Percentiles rank a stretch among this genome's conserved stretches.
Evolutionary conservation across 495 filamentous ascomycete species (phyloP).

Genomic region (Aspergillus sparsus): DNA sequence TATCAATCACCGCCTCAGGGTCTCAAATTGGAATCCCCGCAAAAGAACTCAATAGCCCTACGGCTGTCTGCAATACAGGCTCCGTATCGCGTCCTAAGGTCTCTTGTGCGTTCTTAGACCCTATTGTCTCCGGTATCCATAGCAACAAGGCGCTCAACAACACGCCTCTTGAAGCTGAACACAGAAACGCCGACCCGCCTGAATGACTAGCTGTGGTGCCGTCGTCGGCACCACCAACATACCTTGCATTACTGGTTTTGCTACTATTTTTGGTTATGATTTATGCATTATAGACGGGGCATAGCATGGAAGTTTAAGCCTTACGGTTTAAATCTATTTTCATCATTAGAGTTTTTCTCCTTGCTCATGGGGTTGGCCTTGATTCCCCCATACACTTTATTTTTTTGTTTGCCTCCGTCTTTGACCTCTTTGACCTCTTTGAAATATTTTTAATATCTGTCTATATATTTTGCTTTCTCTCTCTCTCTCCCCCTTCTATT

Average conservation of each 20-base stretch:
- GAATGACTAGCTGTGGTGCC: conserved; percentile 19
- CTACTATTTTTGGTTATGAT: conserved; percentile 24
- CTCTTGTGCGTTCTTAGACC: background rate
- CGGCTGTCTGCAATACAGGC: background rate
- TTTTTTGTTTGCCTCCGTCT: conserved; percentile 7
- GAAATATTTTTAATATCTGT: conserved; percentile 1
- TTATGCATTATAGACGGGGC: conserved; percentile 26
- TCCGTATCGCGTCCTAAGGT: background rate
- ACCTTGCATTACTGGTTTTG: conserved; percentile 14
- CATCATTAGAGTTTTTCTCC: background rate
- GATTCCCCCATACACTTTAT: background rate
- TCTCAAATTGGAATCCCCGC: background rate
- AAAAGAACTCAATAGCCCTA: background rate
- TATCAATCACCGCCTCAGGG: background rate
- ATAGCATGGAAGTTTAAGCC: background rate
- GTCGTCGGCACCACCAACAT: conserved; percentile 19
- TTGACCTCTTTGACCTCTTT: conserved; percentile 2
- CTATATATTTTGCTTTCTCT: conserved; percentile 10
- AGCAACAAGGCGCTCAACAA: conserved; percentile 15
- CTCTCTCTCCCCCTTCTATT: background rate
- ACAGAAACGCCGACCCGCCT: conserved; percentile 16
- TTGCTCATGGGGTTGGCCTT: background rate
- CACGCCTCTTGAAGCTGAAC: conserved; percentile 23
- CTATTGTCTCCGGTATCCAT: background rate
- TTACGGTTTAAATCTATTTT: background rate